These are phyloP conservation scores for Syncephalastrum sp. DNA, from an alignment of 371 early-diverging fungal genomes.

Conservation along the genomic window DNA sequence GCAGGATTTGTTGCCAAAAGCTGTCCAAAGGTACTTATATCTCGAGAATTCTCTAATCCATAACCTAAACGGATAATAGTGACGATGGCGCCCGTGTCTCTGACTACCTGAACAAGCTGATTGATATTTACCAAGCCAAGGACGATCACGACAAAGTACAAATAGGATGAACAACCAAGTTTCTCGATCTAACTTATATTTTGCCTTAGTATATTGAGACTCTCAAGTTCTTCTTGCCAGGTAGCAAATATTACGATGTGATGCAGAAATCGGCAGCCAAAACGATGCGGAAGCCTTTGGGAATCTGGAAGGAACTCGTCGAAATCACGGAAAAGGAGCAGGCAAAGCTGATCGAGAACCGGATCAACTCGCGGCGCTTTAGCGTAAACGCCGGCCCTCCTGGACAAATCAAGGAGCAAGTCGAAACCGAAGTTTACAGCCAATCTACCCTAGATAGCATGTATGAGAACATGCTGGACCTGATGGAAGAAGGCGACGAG, in stretches of 20 bases:
- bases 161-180: conserved; percentile 4
- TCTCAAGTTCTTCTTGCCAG: conserved; percentile 54
- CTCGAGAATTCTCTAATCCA: conserved; percentile 10
- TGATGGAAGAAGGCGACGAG: conserved; percentile 17
- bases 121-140: conserved; percentile 43
- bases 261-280: conserved; percentile 33
- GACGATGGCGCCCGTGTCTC: conserved; percentile 60
- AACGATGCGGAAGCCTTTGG: conserved; percentile 44
- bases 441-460: conserved; percentile 55
- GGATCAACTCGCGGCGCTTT: conserved; percentile 67
- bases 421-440: conserved; percentile 58
- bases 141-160: conserved; percentile 34
- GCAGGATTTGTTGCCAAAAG: conserved; percentile 30
- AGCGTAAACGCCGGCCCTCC: conserved; percentile 71
- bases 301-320: conserved; percentile 58
- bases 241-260: conserved; percentile 45
- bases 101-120: conserved; percentile 57
- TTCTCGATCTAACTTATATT: not conserved
- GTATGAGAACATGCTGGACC: conserved; percentile 38
- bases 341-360: conserved; percentile 50
- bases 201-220: conserved; percentile 42
- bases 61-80: conserved; percentile 17
- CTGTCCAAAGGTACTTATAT: conserved; percentile 22
- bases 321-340: conserved; percentile 61
- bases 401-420: conserved; percentile 52